phyloP scores from a whole-genome alignment of 495 filamentous ascomycete species.

The Xylaria telfairii region DNA sequence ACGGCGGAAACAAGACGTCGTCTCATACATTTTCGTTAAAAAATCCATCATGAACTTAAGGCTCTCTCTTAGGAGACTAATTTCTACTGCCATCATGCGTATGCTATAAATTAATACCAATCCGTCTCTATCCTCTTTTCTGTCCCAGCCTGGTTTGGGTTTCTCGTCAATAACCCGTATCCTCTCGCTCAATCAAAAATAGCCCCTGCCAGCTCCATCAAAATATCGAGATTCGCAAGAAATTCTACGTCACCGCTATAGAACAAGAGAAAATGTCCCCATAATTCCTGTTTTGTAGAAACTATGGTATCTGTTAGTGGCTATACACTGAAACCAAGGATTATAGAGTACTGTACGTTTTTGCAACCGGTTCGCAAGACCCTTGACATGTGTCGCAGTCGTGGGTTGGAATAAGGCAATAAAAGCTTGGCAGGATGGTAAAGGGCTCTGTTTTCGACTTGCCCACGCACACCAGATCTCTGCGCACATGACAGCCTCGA shows the following conservation, averaged over 20 bases:
- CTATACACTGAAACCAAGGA: not conserved
- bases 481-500: not conserved
- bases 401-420: not conserved
- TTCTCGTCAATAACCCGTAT: not conserved
- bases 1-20: too few relatives aligned
- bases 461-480: slow-evolving; percentile 23
- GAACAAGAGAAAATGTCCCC: not conserved
- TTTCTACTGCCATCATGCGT: not conserved
- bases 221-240: not conserved
- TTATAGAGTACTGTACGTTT: not conserved
- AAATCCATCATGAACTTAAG: not conserved
- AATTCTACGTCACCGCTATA: not conserved
- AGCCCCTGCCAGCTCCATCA: not conserved
- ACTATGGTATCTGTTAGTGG: not conserved
- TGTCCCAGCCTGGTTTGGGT: not conserved
- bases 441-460: not conserved
- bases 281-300: not conserved
- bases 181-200: not conserved
- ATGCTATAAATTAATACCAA: not conserved
- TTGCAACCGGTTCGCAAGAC: not conserved
- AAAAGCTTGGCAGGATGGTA: not conserved
- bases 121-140: not conserved
- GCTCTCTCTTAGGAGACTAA: not conserved
- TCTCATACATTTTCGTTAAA: not conserved
- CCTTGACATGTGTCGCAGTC: not conserved